A percentile compares a stretch with the other conserved stretches of the same genome.
Conservation (phyloP, 139 green algal genomes). For the Picochlorum costavermella region DNA sequence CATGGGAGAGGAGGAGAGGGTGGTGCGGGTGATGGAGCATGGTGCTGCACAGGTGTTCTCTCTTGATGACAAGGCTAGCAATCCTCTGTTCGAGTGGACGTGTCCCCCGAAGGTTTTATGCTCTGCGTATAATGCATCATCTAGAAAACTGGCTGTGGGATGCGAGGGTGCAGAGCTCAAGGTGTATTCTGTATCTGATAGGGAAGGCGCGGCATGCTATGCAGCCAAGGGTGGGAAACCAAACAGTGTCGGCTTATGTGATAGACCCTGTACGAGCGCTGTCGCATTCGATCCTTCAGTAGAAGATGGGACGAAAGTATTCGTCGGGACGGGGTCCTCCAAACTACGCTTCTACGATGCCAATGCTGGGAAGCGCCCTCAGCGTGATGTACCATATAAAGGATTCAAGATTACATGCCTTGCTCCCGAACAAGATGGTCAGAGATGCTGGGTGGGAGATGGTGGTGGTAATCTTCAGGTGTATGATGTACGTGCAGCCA, state of each 20-base stretch:
- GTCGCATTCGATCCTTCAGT: slow-evolving; percentile 13
- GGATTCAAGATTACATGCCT: slow-evolving; percentile 44
- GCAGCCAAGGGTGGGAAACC: slow-evolving; percentile 33
- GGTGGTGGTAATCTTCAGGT: slow-evolving; percentile 48
- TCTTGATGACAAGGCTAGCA: neutral
- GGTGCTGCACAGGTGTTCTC: neutral
- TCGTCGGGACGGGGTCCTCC: slow-evolving; percentile 32
- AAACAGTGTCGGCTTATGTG: slow-evolving; percentile 33
- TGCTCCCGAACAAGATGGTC: slow-evolving; percentile 29
- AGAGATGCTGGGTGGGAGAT: slow-evolving; percentile 50
- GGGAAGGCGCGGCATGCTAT: slow-evolving; percentile 3
- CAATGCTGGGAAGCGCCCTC: slow-evolving; percentile 45
- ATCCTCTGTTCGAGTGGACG: neutral
- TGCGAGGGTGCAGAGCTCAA: slow-evolving; percentile 29
- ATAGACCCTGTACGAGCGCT: slow-evolving; percentile 26
- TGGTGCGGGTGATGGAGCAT: neutral
- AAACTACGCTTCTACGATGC: slow-evolving; percentile 40
- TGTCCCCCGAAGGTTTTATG: neutral
- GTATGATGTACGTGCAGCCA: slow-evolving; percentile 33
- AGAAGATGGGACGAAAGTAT: slow-evolving; percentile 8
- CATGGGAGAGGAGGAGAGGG: neutral
- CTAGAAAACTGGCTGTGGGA: slow-evolving; percentile 25
- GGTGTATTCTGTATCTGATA: slow-evolving; percentile 23
- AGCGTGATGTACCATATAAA: slow-evolving; percentile 42
- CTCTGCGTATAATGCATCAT: slow-evolving; percentile 5